Evolutionary conservation across 2,329 filamentous ascomycete genomes (phyloP).

Genomic region (Sarocladium brachiariae): DNA sequence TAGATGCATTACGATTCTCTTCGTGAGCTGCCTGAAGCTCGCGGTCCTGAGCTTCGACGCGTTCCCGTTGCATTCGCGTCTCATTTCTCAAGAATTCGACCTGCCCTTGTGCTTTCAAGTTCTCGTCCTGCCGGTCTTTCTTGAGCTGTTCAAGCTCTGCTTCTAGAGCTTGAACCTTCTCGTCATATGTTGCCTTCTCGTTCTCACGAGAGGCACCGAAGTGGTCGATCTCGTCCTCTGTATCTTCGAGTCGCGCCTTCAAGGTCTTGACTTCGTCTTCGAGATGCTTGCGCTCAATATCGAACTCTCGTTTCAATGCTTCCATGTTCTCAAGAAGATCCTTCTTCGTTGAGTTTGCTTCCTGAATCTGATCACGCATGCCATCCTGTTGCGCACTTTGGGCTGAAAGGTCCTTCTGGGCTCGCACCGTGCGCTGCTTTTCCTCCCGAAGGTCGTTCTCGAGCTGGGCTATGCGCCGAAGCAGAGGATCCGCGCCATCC

Average conservation of each 20-base stretch:
- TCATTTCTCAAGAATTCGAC: slow-evolving; percentile 58
- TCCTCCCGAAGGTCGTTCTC: slow-evolving; percentile 74
- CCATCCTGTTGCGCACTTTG: slow-evolving; percentile 51
- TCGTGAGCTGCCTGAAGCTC: slow-evolving; percentile 51
- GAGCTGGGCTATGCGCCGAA: slow-evolving; percentile 51
- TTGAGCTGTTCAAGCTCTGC: slow-evolving; percentile 61
- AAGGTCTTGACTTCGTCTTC: slow-evolving; percentile 73
- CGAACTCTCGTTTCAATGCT: slow-evolving; percentile 80
- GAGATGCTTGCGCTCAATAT: slow-evolving; percentile 74
- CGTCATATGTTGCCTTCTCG: slow-evolving; percentile 64
- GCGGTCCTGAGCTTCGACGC: slow-evolving; percentile 49
- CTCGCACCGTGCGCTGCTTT: slow-evolving; percentile 55
- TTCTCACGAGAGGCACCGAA: slow-evolving; percentile 78
- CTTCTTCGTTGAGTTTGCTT: slow-evolving; percentile 85
- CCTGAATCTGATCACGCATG: slow-evolving; percentile 65
- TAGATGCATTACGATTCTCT: slow-evolving; percentile 42
- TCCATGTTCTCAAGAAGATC: slow-evolving; percentile 95
- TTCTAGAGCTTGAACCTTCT: slow-evolving; percentile 61
- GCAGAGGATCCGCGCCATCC: slow-evolving; percentile 38
- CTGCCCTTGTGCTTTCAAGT: slow-evolving; percentile 53
- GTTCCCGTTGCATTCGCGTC: slow-evolving; percentile 51
- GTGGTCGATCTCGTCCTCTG: slow-evolving; percentile 86
- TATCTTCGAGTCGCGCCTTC: slow-evolving; percentile 74
- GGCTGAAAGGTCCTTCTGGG: slow-evolving; percentile 64
- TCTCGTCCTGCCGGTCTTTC: slow-evolving; percentile 50